Evolutionary conservation across 495 filamentous ascomycete species (phyloP), one percentile per base, ranked within the genome.

Genomic region (Penicillium argentinense): DNA sequence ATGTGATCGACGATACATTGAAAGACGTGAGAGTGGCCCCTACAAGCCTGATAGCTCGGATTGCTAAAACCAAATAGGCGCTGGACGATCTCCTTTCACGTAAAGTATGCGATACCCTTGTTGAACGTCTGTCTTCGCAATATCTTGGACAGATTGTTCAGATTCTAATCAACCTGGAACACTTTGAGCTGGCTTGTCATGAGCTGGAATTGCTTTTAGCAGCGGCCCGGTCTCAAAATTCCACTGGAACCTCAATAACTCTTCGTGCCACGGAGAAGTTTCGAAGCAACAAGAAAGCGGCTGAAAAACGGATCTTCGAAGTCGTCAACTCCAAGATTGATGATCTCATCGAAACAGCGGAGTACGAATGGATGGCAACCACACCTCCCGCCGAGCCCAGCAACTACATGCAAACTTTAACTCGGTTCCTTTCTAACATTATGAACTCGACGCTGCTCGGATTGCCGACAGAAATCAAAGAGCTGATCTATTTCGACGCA

Each of bases 321-420:
- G 78, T 99, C 1, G 93, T 99, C 34, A 97, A 97, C 66, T 95
- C 88, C 34, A 99, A 99, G 66, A 97, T 99, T 53, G 92, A 97
- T 55, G 95, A 97, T 60, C 82, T 99, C 19, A 87, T 99, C 25
- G 91, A 95, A 57, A 96, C 89, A 0, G 91, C 93, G 23, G 95
- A 97, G 61, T 99, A 97, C 56, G 87, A 97, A 60, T 99, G 93
- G 91, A 88, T 81, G 71, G 77, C 88, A 5, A 73, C 75, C 14
- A 79, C 70, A 6, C 68, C 77, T 23, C 80, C 82, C 4, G 75
- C 66, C 5, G 84, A 93, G 51, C 85, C 91, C 4, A 90, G 86
- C 64, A 88, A 84, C 49, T 98, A 97, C 74, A 95, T 98, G 83
- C 83, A 87, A 60, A 95, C 92, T 16, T 72, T 97, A 56, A 97